Percentiles rank a stretch among this genome's conserved stretches.
Evolutionary conservation across 768 basidiomycete genomes (phyloP).

Genomic region (Trametopsis cervina): DNA sequence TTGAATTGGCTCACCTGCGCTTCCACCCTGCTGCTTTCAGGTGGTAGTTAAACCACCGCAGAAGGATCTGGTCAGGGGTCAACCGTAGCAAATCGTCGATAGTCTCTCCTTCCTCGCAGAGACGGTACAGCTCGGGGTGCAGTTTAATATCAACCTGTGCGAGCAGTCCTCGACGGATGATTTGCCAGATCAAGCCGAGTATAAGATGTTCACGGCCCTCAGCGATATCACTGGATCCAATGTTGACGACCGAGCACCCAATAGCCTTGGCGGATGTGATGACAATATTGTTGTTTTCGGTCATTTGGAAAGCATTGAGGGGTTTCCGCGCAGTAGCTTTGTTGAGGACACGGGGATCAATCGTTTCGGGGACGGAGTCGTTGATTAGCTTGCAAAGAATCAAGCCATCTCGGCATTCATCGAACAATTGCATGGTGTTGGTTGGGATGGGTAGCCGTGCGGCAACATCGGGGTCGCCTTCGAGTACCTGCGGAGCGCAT

Average conservation of each 20-base stretch:
- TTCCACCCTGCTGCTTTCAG: conserved; percentile 93
- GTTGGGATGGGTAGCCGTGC: conserved; percentile 87
- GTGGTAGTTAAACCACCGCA: conserved; percentile 99
- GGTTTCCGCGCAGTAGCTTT: conserved; percentile 74
- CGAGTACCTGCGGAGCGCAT: conserved; percentile 59
- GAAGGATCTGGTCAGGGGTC: conserved; percentile 93
- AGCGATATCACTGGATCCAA: conserved; percentile 86
- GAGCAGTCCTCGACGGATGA: conserved; percentile 90
- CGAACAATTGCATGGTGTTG: conserved; percentile 96
- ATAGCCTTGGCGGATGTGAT: conserved; percentile 98
- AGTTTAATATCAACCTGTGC: conserved; percentile 96
- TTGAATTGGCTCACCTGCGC: conserved; percentile 46
- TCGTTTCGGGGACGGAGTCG: conserved; percentile 98
- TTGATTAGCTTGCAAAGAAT: conserved; percentile 98
- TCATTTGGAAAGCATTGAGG: conserved; percentile 97
- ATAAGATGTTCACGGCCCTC: conserved; percentile 96
- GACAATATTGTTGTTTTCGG: conserved; percentile 99
- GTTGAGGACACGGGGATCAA: conserved; percentile 97
- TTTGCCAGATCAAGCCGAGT: conserved; percentile 97
- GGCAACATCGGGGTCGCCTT: conserved; percentile 82
- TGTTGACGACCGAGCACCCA: conserved; percentile 98
- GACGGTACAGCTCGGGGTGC: conserved; percentile 92
- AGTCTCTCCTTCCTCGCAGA: conserved; percentile 96
- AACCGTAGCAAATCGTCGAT: conserved; percentile 90
- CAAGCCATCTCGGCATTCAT: conserved; percentile 92